Evolutionary conservation across 257 asterid genomes (phyloP).

Genomic region (Primulina tabacum): DNA sequence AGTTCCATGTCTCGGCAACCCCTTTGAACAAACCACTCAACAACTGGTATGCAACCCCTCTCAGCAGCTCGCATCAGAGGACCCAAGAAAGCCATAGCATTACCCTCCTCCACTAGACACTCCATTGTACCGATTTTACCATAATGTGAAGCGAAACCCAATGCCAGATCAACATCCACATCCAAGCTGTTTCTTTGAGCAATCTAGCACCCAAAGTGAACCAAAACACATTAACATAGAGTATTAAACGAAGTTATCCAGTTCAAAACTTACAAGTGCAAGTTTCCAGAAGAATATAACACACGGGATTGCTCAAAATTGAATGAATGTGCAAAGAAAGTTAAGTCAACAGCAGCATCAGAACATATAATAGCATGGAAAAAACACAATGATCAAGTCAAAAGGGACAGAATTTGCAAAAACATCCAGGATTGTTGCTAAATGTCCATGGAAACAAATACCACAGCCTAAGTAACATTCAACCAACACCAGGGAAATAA

Average conservation of each 20-base stretch:
- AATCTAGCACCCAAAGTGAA: conserved; percentile 44
- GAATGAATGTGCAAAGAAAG: neutral
- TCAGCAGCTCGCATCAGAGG: conserved; percentile 98
- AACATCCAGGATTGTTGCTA: conserved; percentile 10
- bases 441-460: neutral
- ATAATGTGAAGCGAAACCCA: conserved; percentile 95
- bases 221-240: conserved; percentile 7
- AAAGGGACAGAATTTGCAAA: neutral
- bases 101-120: conserved; percentile 92
- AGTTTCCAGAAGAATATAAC: conserved; percentile 12
- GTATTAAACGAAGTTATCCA: neutral
- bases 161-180: conserved; percentile 91
- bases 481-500: neutral
- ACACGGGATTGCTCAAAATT: neutral
- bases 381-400: conserved; percentile 1
- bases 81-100: conserved; percentile 92
- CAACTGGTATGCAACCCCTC: conserved; percentile 89
- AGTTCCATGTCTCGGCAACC: conserved; percentile 98
- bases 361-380: neutral
- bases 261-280: neutral
- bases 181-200: conserved; percentile 99
- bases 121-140: conserved; percentile 92
- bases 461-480: neutral
- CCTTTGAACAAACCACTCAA: conserved; percentile 82
- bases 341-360: conserved; percentile 7